A percentile compares a stretch with the other conserved stretches of the same genome.
Evolutionary conservation across 2,329 filamentous ascomycete genomes (phyloP).

Genomic region (Penicillium crustosum): DNA sequence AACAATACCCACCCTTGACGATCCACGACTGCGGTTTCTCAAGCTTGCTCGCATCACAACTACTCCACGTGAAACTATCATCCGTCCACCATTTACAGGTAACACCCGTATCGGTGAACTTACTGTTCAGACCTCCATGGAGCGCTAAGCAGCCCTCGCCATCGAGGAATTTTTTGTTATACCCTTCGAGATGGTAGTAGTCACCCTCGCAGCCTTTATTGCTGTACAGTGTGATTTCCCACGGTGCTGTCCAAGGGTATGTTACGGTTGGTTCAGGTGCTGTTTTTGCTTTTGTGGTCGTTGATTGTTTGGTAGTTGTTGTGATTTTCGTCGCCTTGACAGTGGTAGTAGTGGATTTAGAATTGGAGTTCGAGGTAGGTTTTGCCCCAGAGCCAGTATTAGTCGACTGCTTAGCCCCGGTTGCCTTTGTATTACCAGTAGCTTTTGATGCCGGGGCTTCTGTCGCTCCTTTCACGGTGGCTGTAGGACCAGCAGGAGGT

Average conservation of each 20-base stretch:
- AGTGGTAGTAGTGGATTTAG: background rate
- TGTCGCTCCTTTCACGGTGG: constrained; percentile 2
- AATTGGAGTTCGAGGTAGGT: background rate
- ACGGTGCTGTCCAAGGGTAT: background rate
- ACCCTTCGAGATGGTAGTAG: constrained; percentile 3
- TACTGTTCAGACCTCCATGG: background rate
- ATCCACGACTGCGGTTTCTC: constrained; percentile 9
- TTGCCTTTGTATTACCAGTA: background rate
- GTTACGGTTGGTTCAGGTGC: background rate
- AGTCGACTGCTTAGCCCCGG: background rate
- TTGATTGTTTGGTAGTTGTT: background rate
- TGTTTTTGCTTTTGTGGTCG: background rate
- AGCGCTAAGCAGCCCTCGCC: constrained; percentile 2
- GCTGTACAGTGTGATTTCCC: constrained; percentile 2
- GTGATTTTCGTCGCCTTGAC: background rate
- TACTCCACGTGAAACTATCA: constrained; percentile 1
- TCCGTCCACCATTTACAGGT: constrained; percentile 13
- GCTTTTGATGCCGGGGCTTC: background rate
- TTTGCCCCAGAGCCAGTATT: background rate
- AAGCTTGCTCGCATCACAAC: constrained; percentile 8
- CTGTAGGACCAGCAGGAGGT: background rate
- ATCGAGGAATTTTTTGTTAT: background rate
- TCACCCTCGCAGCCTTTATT: background rate
- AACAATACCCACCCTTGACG: constrained; percentile 10
- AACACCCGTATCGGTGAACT: background rate